phyloP scores from a whole-genome alignment of 306 rosid genomes.

The Ormosia semicastrata region DNA sequence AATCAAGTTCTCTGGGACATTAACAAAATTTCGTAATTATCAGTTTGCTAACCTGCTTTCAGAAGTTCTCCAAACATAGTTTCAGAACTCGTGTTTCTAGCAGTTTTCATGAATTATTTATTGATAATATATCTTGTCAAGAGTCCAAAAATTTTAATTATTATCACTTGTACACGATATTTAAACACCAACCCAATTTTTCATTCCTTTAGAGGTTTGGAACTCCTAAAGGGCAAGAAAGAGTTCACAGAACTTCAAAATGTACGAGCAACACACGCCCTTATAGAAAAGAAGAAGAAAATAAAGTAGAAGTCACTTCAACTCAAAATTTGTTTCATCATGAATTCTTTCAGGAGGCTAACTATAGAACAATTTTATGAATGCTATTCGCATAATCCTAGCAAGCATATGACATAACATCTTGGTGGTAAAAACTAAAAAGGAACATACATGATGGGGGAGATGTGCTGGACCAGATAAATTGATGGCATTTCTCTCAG shows the following conservation, averaged over 20 bases:
- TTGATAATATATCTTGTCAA: too few relatives aligned
- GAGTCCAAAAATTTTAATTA: too few relatives aligned
- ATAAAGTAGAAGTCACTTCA: neutral
- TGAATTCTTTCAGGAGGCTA: neutral
- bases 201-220: too few relatives aligned
- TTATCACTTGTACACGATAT: too few relatives aligned
- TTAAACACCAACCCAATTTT: too few relatives aligned
- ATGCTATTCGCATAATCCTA: neutral
- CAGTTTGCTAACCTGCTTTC: too few relatives aligned
- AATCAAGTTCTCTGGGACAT: too few relatives aligned
- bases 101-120: too few relatives aligned
- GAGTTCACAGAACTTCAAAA: neutral
- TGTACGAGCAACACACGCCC: neutral
- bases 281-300: neutral
- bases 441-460: conserved; percentile 52
- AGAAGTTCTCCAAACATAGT: too few relatives aligned
- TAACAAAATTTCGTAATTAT: too few relatives aligned
- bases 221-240: neutral
- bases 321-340: neutral
- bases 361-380: neutral
- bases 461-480: conserved; percentile 39
- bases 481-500: conserved; percentile 40
- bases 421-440: neutral
- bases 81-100: too few relatives aligned
- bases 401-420: neutral